Conservation (phyloP, 345 rosid genomes). For the Salix exigua region DNA sequence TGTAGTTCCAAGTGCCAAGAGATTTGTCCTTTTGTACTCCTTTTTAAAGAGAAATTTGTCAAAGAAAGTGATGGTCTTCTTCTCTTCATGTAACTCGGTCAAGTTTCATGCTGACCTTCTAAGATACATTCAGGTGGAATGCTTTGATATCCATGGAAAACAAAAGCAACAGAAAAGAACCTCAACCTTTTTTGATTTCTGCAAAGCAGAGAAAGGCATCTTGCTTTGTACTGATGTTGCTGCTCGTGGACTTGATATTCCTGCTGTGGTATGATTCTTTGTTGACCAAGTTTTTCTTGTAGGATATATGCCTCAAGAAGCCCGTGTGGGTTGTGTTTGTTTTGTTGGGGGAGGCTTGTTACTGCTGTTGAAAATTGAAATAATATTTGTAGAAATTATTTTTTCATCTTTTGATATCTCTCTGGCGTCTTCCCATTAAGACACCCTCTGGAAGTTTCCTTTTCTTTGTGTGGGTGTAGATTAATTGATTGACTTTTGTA, state of each 20-base stretch:
- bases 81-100: slow-evolving; percentile 97
- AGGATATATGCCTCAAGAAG: neutral
- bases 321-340: neutral
- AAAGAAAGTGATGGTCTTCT: slow-evolving; percentile 97
- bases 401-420: too few relatives aligned
- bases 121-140: slow-evolving; percentile 67
- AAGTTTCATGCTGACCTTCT: slow-evolving; percentile 85
- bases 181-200: slow-evolving; percentile 87
- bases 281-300: neutral
- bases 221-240: slow-evolving; percentile 97
- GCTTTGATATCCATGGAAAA: slow-evolving; percentile 87
- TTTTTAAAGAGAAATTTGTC: slow-evolving; percentile 82
- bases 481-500: too few relatives aligned
- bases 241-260: slow-evolving; percentile 98
- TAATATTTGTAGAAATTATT: too few relatives aligned
- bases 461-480: too few relatives aligned
- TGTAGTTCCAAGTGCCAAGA: slow-evolving; percentile 73
- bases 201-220: slow-evolving; percentile 87
- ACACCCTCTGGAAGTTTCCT: too few relatives aligned
- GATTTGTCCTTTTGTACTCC: slow-evolving; percentile 81
- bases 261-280: slow-evolving; percentile 64
- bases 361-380: too few relatives aligned
- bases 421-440: too few relatives aligned
- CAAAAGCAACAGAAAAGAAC: slow-evolving; percentile 91
- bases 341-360: too few relatives aligned